Evolutionary conservation across 805 yeast genomes (phyloP).

Genomic region (Saccharomyces jurei): DNA sequence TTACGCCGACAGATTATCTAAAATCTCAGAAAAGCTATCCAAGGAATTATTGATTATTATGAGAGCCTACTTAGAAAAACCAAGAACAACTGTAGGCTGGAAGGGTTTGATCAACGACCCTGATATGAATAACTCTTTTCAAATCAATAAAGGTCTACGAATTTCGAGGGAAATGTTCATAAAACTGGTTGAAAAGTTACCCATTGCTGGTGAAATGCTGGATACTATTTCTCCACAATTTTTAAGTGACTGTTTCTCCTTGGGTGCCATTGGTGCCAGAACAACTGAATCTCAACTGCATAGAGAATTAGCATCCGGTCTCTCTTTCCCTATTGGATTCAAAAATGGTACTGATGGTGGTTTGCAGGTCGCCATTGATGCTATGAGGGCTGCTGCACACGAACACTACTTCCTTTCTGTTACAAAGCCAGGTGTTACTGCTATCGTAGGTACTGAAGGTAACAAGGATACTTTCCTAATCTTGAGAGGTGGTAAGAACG

Average conservation of each 20-base stretch:
- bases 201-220: conserved; percentile 95
- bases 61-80: conserved; percentile 97
- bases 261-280: conserved; percentile 98
- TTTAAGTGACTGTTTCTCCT: conserved; percentile 82
- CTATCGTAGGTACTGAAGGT: conserved; percentile 93
- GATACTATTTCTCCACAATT: conserved; percentile 97
- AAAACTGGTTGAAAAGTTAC: conserved; percentile 72
- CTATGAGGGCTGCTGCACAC: conserved; percentile 82
- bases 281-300: conserved; percentile 97
- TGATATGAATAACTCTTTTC: conserved; percentile 84
- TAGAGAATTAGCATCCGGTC: conserved; percentile 92
- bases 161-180: conserved; percentile 82
- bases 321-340: conserved; percentile 97
- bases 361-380: conserved; percentile 89
- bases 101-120: conserved; percentile 97
- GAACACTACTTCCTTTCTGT: conserved; percentile 93
- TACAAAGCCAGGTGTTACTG: conserved; percentile 92
- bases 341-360: conserved; percentile 98
- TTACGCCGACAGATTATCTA: conserved; percentile 61
- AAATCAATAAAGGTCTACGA: conserved; percentile 89
- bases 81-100: conserved; percentile 99
- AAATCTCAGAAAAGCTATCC: conserved; percentile 51
- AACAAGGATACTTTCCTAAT: conserved; percentile 85
- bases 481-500: conserved; percentile 89
- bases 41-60: conserved; percentile 79